These are phyloP conservation scores for Pseudovirgaria hyperparasitica DNA, from an alignment of 2,329 filamentous ascomycete genomes.

Conservation along the genomic window DNA sequence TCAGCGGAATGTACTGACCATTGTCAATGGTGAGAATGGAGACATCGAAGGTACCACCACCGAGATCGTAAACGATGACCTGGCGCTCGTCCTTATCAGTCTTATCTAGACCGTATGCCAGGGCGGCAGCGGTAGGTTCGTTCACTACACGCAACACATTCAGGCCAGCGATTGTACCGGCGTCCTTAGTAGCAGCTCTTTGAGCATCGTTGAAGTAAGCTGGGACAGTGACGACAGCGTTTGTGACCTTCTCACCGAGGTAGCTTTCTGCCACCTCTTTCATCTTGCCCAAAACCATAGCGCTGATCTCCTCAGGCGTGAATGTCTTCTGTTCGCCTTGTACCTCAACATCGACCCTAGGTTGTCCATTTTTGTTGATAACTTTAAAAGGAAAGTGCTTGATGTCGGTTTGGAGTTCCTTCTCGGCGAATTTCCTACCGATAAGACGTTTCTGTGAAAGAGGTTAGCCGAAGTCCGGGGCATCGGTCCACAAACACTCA, in stretches of 20 bases:
- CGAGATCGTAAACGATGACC: slow-evolving; percentile 29
- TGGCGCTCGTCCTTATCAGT: slow-evolving; percentile 25
- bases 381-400: slow-evolving; percentile 99
- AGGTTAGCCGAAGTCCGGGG: slow-evolving; percentile 1
- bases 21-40: slow-evolving; percentile 75
- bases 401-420: slow-evolving; percentile 77
- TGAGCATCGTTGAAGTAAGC: slow-evolving; percentile 99
- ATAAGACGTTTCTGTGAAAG: slow-evolving; percentile 36
- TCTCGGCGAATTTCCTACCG: slow-evolving; percentile 37
- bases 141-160: slow-evolving; percentile 95
- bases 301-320: slow-evolving; percentile 68
- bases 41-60: slow-evolving; percentile 31
- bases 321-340: slow-evolving; percentile 54
- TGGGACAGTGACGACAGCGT: slow-evolving; percentile 86
- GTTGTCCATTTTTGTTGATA: slow-evolving; percentile 79
- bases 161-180: slow-evolving; percentile 79
- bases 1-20: too few species aligned
- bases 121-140: slow-evolving; percentile 89
- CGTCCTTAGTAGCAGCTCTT: slow-evolving; percentile 93
- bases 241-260: slow-evolving; percentile 69
- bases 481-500: slow-evolving; percentile 9
- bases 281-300: slow-evolving; percentile 77
- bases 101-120: slow-evolving; percentile 69
- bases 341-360: slow-evolving; percentile 65
- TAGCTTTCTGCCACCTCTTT: slow-evolving; percentile 71